These are phyloP conservation scores for Xanthoceras sorbifolium DNA, from an alignment of 345 rosid genomes.

Conservation along the genomic window DNA sequence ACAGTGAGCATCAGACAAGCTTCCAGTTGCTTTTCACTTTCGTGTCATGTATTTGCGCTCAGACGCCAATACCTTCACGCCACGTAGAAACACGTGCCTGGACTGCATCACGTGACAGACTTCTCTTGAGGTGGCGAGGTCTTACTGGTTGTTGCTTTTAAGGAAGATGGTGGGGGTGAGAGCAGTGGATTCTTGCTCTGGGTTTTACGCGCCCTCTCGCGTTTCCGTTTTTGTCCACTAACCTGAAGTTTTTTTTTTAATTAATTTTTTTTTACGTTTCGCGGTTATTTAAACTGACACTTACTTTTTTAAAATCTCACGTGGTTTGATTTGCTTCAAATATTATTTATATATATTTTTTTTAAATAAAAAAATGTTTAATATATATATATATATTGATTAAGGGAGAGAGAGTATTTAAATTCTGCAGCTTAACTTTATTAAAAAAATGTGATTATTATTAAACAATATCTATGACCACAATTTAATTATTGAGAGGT, in stretches of 20 bases:
- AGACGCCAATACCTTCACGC: background rate
- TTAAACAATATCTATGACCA: too few species aligned
- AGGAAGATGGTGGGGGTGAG: too few species aligned
- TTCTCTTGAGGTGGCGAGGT: background rate
- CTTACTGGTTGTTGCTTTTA: background rate
- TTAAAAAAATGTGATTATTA: too few species aligned
- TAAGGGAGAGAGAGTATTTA: too few species aligned
- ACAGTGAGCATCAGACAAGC: background rate
- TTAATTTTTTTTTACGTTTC: background rate
- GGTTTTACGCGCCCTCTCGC: too few species aligned
- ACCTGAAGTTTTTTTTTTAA: background rate
- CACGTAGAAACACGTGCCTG: background rate
- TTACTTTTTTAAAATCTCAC: background rate
- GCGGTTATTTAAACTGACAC: conserved; percentile 22
- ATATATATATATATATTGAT: too few species aligned
- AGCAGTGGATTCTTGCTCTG: background rate
- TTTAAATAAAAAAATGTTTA: too few species aligned
- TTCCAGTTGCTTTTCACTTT: background rate
- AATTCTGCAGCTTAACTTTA: too few species aligned
- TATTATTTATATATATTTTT: too few species aligned
- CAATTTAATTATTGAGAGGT: too few species aligned
- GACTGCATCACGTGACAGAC: background rate
- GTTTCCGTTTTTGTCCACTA: background rate
- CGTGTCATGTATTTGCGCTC: background rate
- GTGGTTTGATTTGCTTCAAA: background rate